Evolutionary conservation across 805 yeast species (phyloP), one percentile per base, ranked within the genome.

Genomic region (Ogataea ganodermae): DNA sequence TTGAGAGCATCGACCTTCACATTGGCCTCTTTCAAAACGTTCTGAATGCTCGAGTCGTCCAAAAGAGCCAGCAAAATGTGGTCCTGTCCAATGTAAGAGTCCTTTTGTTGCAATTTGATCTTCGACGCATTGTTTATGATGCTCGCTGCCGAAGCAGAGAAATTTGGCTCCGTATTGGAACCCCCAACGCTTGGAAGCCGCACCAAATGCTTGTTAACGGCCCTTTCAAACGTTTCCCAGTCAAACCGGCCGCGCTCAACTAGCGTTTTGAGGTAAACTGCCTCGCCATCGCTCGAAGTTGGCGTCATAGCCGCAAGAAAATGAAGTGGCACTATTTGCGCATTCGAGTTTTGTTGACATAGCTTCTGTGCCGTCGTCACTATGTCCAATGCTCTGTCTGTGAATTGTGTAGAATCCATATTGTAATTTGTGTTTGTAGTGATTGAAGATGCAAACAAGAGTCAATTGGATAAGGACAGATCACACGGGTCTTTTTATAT

Each of bases 51-150:
- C 3, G 79, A 64, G 58, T 92, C 97, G 22, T 90, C 94, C 42
- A 94, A 71, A 31, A 94, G 72, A 0, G 97, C 97, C 49, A 90
- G 73, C 42, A 94, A 70, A 10, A 94, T 72, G 67, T 94, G 99
- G 69, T 94, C 99, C 71, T 92, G 98, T 1, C 96, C 98, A 46
- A 94, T 79, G 62, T 80, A 94, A 16, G 84, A 75, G 68, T 94
- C 99, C 67, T 92, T 92, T 66, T 92, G 99, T 59, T 86, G 86
- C 43, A 81, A 74, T 68, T 87, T 86, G 60, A 89, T 80, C 63
- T 89, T 86, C 42, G 76, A 75, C 13, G 98, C 95, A 31, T 79
- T 80, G 54, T 79, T 78, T 38, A 94, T 66, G 17, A 94, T 80
- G 63, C 81, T 84, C 17, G 88, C 89, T 27, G 90, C 75, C n/a